phyloP scores from a whole-genome alignment of 2,329 filamentous ascomycete species.

The Aulographum hederae region DNA sequence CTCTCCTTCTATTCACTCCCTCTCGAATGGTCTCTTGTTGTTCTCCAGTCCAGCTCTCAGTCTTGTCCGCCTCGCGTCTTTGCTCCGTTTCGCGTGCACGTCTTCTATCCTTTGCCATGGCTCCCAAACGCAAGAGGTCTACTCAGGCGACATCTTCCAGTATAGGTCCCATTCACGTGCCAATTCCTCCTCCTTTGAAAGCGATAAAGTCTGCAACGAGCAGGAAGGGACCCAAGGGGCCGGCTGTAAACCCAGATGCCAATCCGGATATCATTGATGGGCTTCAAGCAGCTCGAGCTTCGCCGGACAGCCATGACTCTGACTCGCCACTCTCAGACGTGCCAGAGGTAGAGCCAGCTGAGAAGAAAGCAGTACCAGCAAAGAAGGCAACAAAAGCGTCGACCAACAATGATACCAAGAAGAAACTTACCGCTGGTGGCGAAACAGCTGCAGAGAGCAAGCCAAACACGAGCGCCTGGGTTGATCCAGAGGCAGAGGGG shows the following conservation, averaged over 20 bases:
- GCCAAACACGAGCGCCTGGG: constrained; percentile 7
- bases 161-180: neutral
- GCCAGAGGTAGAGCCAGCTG: constrained; percentile 12
- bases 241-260: neutral
- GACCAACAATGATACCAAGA: neutral
- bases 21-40: too few species aligned
- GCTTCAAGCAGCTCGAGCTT: constrained; percentile 2
- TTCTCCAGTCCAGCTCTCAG: too few species aligned
- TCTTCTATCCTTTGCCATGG: neutral
- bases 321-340: constrained; percentile 10
- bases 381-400: constrained; percentile 5
- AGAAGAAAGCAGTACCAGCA: constrained; percentile 9
- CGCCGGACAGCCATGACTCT: constrained; percentile 4
- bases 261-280: constrained; percentile 3
- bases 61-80: too few species aligned
- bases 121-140: constrained; percentile 3
- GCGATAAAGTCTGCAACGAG: constrained; percentile 1
- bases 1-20: too few species aligned
- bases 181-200: neutral
- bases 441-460: constrained; percentile 9
- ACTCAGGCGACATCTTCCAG: neutral
- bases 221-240: neutral
- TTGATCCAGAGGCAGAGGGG: constrained; percentile 35
- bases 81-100: too few species aligned
- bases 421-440: neutral